Percentiles rank a stretch among this genome's conserved stretches.
Conservation (phyloP, 345 rosid species). For the Salix viminalis region DNA sequence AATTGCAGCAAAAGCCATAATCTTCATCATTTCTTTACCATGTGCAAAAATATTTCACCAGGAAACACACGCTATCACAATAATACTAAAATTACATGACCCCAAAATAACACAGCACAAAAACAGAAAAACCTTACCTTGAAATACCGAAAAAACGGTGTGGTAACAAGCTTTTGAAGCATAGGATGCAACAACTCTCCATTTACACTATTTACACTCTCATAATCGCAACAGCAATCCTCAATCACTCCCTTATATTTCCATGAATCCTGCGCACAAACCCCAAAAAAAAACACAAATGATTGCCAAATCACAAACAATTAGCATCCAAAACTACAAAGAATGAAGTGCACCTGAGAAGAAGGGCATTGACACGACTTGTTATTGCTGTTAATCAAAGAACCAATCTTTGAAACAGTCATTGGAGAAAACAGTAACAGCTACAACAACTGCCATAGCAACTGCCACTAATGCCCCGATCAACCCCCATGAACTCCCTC, state of each 20-base stretch:
- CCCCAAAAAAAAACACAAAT: background rate
- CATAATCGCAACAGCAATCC: constrained; percentile 92
- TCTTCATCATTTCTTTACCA: background rate
- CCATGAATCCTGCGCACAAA: constrained; percentile 24
- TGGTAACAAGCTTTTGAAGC: constrained; percentile 73
- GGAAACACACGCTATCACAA: background rate
- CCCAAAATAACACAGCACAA: background rate
- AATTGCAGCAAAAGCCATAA: background rate
- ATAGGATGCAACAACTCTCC: constrained; percentile 62
- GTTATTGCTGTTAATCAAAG: background rate
- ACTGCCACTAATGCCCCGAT: background rate
- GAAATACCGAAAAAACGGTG: constrained; percentile 81
- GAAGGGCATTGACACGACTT: background rate
- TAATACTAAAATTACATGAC: background rate
- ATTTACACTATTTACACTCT: constrained; percentile 32
- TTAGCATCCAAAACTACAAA: background rate
- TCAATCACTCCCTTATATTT: constrained; percentile 69
- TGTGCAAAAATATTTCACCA: background rate
- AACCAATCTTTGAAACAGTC: background rate
- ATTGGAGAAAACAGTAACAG: background rate
- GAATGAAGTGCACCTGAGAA: background rate
- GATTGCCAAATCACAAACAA: background rate
- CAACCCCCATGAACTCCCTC: background rate
- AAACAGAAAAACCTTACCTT: constrained; percentile 46
- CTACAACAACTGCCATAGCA: background rate